Evolutionary conservation across 257 asterid species (phyloP), one percentile per base, ranked within the genome.

Genomic region (Mitragyna speciosa): DNA sequence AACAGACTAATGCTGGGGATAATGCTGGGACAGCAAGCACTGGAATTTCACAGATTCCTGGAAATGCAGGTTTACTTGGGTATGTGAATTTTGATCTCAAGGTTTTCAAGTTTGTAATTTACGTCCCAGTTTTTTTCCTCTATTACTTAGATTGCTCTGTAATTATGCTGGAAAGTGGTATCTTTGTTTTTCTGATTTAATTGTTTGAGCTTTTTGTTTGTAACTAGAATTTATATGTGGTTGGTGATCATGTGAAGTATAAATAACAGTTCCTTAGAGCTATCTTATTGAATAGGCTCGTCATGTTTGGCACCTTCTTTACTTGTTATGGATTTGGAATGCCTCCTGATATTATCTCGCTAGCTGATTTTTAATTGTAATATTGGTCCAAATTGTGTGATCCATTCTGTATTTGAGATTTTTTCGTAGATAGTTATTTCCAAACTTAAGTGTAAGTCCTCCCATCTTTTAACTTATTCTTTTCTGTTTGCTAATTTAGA

Each of bases 11-110:
- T 80, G 79, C 89, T 6, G 97, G 93, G 78, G 98, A 92, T 80
- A 64, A 81, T 78, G 82, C 89, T n/a, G 90, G 91, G 76, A 51
- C 85, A 49, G 84, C 90, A 67, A 89, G 88, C 88, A 72, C 84
- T 30, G 97, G 94, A 79, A 88, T 81, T 79, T 81, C 93, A 75
- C 90, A 92, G 36, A 70, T 90, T 67, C 97, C 96, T 58, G 99
- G 98, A 90, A 93, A 92, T 87, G 94, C 97, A 83, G 87, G 99
- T 89, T 89, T 95, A 83, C 94, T 95, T 72, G 99, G 98, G 98
- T 95, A 91, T 65, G 93, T 83, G 73, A 75, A 73, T 59, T n/a
- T 63, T 67, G 24, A 61, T 22, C 41, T 70, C 4, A 22, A 9
- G 28, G 19, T n/a, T 49, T 36, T 79, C 73, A 26, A 72, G 51